Percentiles rank a stretch among this genome's conserved stretches.
Conservation (phyloP, 352 stramenopile genomes). For the Phytophthora tentaculata region DNA sequence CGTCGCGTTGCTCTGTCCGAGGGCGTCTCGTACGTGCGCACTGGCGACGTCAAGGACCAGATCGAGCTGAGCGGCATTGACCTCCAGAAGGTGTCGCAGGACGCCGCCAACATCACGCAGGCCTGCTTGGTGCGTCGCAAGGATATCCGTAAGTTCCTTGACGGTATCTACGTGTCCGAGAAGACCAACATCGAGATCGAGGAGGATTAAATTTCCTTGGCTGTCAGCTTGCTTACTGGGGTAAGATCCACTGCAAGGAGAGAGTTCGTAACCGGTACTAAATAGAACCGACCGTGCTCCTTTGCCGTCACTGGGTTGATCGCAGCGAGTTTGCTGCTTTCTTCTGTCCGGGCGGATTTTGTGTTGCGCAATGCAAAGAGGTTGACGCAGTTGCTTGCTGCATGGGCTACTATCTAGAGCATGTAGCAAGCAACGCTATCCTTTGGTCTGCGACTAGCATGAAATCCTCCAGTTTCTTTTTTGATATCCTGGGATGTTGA, state of each 20-base stretch:
- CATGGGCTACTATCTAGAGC: background rate
- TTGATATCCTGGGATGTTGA: background rate
- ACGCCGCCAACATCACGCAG: constrained; percentile 87
- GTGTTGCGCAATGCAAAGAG: constrained; percentile 53
- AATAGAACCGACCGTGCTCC: constrained; percentile 55
- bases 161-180: constrained; percentile 99
- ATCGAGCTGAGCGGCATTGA: constrained; percentile 99
- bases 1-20: constrained; percentile 94
- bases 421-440: constrained; percentile 10
- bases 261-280: constrained; percentile 43
- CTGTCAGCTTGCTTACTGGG: constrained; percentile 23
- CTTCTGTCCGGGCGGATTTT: constrained; percentile 93
- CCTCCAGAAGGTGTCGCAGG: constrained; percentile 96
- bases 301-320: constrained; percentile 92
- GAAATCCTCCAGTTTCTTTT: constrained; percentile 45
- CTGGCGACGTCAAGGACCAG: constrained; percentile 98
- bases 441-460: constrained; percentile 43
- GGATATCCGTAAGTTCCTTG: constrained; percentile 99
- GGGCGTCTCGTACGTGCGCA: constrained; percentile 95
- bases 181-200: constrained; percentile 90
- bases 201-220: constrained; percentile 52
- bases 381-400: constrained; percentile 14
- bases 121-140: constrained; percentile 86
- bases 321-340: constrained; percentile 66
- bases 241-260: constrained; percentile 35